Percentiles rank a stretch among this genome's conserved stretches.
Evolutionary conservation across 768 basidiomycete genomes (phyloP).

Genomic region (Leccinum incarnatum): DNA sequence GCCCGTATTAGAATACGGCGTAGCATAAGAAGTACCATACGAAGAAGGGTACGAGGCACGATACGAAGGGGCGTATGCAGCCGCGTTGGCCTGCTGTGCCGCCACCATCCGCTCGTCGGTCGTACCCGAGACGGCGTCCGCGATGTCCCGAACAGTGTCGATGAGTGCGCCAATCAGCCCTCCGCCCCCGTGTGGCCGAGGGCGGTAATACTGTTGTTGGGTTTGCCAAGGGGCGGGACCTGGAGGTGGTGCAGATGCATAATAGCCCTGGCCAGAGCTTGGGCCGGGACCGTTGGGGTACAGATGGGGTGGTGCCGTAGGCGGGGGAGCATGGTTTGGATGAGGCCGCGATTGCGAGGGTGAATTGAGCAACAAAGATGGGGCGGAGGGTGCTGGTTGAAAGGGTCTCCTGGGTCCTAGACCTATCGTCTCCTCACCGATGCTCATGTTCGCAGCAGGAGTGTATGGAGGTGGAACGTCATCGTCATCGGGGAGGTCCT

Average conservation of each 20-base stretch:
- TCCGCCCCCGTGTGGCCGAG: conserved; percentile 16
- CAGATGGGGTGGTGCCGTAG: conserved; percentile 1
- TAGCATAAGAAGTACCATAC: conserved; percentile 1
- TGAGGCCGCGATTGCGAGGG: background rate
- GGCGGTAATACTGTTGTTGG: conserved; percentile 15
- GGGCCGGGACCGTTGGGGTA: background rate
- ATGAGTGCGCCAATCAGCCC: conserved; percentile 28
- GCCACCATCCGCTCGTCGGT: conserved; percentile 18
- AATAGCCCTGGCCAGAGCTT: conserved; percentile 3
- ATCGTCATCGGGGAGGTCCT: conserved; percentile 36
- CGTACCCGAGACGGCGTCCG: conserved; percentile 27
- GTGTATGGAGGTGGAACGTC: conserved; percentile 74
- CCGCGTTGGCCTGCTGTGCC: conserved; percentile 14
- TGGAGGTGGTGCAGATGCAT: conserved; percentile 6
- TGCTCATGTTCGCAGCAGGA: conserved; percentile 50
- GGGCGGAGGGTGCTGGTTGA: conserved; percentile 38
- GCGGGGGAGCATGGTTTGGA: background rate
- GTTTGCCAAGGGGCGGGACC: conserved; percentile 22
- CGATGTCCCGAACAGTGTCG: conserved; percentile 27
- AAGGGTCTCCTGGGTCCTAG: conserved; percentile 64
- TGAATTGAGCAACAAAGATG: background rate
- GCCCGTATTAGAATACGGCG: conserved; percentile 8
- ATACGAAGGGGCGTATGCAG: conserved; percentile 14
- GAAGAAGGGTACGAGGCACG: background rate
- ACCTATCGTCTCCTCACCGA: conserved; percentile 63